Conservation (phyloP, 306 rosid species). For the Vigna reflexopilosa region DNA sequence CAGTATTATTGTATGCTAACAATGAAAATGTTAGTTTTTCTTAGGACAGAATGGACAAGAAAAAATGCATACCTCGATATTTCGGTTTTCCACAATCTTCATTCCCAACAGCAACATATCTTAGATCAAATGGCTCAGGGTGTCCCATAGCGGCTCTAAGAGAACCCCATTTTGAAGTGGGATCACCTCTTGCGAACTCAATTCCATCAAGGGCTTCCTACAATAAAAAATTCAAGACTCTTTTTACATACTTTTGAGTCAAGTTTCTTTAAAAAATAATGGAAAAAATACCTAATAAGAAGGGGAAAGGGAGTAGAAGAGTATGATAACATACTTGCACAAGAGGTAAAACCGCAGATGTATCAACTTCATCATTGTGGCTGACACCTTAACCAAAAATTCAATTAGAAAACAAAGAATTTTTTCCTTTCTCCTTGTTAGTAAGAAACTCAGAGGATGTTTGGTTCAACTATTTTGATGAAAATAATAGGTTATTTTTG, state of each 20-base stretch:
- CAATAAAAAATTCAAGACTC: conserved; percentile 32
- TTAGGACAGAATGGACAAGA: conserved; percentile 6
- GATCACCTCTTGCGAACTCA: conserved; percentile 90
- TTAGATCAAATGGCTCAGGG: conserved; percentile 83
- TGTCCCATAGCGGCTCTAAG: conserved; percentile 90
- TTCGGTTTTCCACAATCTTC: conserved; percentile 90
- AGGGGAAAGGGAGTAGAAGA: background rate
- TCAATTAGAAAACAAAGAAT: conserved; percentile 42
- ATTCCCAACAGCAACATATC: conserved; percentile 89
- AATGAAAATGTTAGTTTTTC: conserved; percentile 19
- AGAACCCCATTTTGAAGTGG: conserved; percentile 85
- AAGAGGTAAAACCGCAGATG: conserved; percentile 73
- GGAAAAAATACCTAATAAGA: background rate
- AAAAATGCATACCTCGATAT: conserved; percentile 65
- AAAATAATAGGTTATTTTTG: background rate
- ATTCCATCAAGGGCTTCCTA: conserved; percentile 97
- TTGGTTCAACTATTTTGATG: background rate
- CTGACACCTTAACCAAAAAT: conserved; percentile 70
- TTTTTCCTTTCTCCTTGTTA: background rate
- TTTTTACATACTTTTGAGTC: background rate
- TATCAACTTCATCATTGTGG: conserved; percentile 80
- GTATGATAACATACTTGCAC: conserved; percentile 65
- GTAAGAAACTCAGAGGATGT: conserved; percentile 5
- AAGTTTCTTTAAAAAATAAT: conserved; percentile 1
- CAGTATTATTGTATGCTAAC: conserved; percentile 13